Percentiles rank a stretch among this genome's conserved stretches.
phyloP scores from a whole-genome alignment of 75 land plant species.

The Sequoia sempervirens region DNA sequence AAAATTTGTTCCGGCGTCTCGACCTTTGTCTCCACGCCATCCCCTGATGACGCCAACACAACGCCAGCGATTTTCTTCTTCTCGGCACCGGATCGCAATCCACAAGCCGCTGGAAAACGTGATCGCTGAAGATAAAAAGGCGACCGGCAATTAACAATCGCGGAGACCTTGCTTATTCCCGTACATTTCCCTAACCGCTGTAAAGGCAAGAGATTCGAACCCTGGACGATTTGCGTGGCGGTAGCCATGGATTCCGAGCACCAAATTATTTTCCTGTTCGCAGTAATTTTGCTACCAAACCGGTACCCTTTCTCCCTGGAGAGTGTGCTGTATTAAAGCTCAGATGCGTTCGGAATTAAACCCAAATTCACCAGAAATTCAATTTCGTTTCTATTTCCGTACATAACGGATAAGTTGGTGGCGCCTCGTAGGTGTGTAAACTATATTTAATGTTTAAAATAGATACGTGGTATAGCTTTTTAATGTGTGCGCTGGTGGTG shows the following conservation, averaged over 20 bases:
- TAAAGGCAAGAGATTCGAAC: neutral
- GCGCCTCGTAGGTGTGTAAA: neutral
- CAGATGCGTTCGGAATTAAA: neutral
- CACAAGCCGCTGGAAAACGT: neutral
- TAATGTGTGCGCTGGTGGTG: neutral
- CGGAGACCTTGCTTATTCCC: neutral
- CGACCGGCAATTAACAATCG: neutral
- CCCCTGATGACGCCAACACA: neutral
- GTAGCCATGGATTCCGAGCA: conserved; percentile 1
- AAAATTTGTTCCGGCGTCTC: conserved; percentile 43
- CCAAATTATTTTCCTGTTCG: neutral
- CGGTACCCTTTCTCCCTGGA: neutral
- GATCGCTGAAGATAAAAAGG: neutral
- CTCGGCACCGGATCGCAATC: neutral
- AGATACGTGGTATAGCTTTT: neutral
- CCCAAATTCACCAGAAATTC: neutral
- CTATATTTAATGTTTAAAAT: neutral
- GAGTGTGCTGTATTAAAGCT: neutral
- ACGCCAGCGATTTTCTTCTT: neutral
- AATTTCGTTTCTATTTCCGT: neutral
- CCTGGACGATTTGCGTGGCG: neutral
- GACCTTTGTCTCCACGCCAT: conserved; percentile 1
- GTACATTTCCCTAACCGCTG: neutral
- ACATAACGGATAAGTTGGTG: neutral
- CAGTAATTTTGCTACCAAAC: neutral